Evolutionary conservation across 805 yeast genomes (phyloP), one percentile per base, ranked within the genome.

Genomic region (Ogataea corticis): DNA sequence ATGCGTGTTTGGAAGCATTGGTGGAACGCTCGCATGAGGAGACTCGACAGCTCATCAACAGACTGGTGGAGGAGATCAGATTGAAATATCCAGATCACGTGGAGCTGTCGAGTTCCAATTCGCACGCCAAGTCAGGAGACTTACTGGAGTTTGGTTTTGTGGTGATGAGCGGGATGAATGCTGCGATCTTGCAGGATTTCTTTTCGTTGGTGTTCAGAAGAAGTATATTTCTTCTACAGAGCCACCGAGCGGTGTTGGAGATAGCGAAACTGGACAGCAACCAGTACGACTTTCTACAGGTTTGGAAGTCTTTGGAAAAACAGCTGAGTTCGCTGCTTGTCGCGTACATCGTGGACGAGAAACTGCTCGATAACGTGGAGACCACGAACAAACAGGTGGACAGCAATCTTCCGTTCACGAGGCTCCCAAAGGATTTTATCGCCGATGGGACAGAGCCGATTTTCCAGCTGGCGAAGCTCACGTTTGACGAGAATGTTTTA

Each of bases 131-230:
- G 17, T 18, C 40, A n/a, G 14, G 45, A 4, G 48, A 47, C 33
- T 4, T 52, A 15, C 48, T 56, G 10, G 58, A 56, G 25, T 45
- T 49, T 33, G 46, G 45, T 15, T 49, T 54, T 12, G 45, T 51
- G 12, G 45, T 48, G 3, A 34, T 52, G 29, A 50, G 44, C 67
- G 68, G 45, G 49, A 67, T 29, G 56, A 60, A 19, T 49, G 57
- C 69, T 0, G 62, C 75, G 0, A 73, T 87, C 0, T 66, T 90
- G 27, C 80, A 83, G 51, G 89, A 87, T 50, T 72, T 89, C 33
- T 85, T 86, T 51, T 80, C 86, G 63, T 72, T 80, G 7, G 71
- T 88, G n/a, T 89, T 85, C 56, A 69, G 79, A 23, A 82, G 80
- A 59, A 63, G 80, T 42, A 65, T 83, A 33, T 73, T 81, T 18